Evolutionary conservation across 345 rosid genomes (phyloP).

Genomic region (Eucalyptus coolabah): DNA sequence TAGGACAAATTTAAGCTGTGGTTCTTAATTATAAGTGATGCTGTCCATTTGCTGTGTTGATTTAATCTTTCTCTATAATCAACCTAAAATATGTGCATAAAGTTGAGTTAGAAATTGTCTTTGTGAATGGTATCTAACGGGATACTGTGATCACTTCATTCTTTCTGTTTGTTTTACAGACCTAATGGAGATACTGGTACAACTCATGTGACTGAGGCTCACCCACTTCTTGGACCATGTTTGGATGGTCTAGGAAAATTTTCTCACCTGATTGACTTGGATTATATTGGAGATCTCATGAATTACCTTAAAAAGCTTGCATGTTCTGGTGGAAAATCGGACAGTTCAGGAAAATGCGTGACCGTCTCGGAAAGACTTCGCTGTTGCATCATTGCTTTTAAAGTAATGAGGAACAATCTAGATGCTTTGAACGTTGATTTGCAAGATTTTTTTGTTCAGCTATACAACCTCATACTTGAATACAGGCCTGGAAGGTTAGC

Average conservation of each 20-base stretch:
- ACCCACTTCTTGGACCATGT: conserved; percentile 76
- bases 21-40: neutral
- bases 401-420: conserved; percentile 89
- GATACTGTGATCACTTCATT: neutral
- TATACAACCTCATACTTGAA: conserved; percentile 80
- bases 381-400: conserved; percentile 93
- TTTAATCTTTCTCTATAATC: neutral
- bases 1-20: too few species aligned
- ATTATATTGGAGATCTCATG: conserved; percentile 87
- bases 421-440: conserved; percentile 93
- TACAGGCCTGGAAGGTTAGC: conserved; percentile 95
- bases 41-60: neutral
- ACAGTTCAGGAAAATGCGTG: conserved; percentile 22
- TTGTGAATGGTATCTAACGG: neutral
- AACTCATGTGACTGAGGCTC: conserved; percentile 24
- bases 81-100: neutral
- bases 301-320: conserved; percentile 81
- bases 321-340: conserved; percentile 23
- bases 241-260: conserved; percentile 81
- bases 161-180: neutral
- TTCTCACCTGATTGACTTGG: conserved; percentile 76
- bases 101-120: neutral
- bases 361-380: conserved; percentile 67
- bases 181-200: conserved; percentile 16
- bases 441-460: conserved; percentile 88